Conservation (phyloP, 2,329 filamentous ascomycete species). For the Colletotrichum orchidophilum region DNA sequence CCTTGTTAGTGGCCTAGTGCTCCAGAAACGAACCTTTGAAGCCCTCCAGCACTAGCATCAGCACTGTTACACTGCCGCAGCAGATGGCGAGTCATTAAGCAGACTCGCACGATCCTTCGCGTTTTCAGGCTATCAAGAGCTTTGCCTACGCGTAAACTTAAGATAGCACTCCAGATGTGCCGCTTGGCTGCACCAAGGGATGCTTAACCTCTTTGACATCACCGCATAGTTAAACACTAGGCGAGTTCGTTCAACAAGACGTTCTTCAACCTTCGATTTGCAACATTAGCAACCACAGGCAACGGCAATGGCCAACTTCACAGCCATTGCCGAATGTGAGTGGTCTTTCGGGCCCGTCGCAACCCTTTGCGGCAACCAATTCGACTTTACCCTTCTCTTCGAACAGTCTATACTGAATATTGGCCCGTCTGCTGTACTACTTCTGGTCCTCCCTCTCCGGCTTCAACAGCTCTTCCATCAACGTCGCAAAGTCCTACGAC, state of each 20-base stretch:
- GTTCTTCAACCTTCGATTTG: not conserved
- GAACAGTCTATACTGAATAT: constrained; percentile 48
- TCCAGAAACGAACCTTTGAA: not conserved
- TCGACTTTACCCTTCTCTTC: constrained; percentile 62
- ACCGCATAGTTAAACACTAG: not conserved
- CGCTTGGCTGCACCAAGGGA: not conserved
- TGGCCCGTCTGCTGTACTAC: constrained; percentile 41
- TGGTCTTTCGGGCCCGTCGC: constrained; percentile 37
- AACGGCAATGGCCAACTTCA: constrained; percentile 17
- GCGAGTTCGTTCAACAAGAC: not conserved
- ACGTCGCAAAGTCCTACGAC: constrained; percentile 39
- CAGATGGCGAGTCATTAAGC: not conserved
- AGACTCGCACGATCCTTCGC: not conserved
- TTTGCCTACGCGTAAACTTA: not conserved
- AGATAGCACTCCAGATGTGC: not conserved
- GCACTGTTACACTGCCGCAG: not conserved
- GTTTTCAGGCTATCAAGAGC: not conserved
- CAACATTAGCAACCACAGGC: not conserved
- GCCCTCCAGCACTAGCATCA: not conserved
- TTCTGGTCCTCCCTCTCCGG: constrained; percentile 44
- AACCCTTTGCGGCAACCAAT: constrained; percentile 47
- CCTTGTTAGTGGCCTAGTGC: not conserved
- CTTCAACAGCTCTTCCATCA: constrained; percentile 39
- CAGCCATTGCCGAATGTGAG: constrained; percentile 24
- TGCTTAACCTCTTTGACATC: not conserved